phyloP scores from a whole-genome alignment of 2,329 filamentous ascomycete species.

The Verticillium albo-atrum region DNA sequence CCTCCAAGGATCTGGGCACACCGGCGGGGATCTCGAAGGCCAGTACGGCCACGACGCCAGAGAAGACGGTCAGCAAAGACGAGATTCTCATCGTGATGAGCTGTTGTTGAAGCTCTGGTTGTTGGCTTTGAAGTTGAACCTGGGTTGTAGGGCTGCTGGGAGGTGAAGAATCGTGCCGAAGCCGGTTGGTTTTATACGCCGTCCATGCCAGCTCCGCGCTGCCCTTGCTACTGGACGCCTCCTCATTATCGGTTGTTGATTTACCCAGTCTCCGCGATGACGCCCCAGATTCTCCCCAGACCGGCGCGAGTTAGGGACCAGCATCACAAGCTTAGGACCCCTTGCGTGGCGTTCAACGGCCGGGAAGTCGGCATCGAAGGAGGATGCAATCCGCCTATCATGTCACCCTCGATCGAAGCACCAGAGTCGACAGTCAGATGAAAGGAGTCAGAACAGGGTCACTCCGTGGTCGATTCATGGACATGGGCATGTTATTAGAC shows the following conservation, averaged over 20 bases:
- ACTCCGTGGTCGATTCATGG: neutral
- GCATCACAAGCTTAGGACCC: neutral
- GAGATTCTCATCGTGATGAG: slow-evolving; percentile 13
- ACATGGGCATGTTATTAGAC: neutral
- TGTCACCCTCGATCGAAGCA: neutral
- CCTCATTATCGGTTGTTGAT: neutral
- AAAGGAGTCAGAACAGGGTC: neutral
- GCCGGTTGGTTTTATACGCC: neutral
- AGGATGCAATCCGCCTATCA: slow-evolving; percentile 1
- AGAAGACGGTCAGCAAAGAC: slow-evolving; percentile 8
- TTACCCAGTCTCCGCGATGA: neutral
- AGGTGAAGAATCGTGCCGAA: neutral
- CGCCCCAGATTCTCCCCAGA: neutral
- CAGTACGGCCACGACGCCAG: slow-evolving; percentile 18
- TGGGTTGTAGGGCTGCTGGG: neutral
- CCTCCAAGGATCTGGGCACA: slow-evolving; percentile 27
- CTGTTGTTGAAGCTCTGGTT: neutral
- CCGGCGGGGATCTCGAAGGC: slow-evolving; percentile 21
- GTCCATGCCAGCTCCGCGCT: no score
- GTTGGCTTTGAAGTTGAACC: neutral
- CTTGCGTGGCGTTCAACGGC: neutral
- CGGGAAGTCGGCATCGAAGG: slow-evolving; percentile 1
- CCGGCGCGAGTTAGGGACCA: neutral
- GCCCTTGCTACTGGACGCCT: neutral
- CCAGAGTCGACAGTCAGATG: neutral